Evolutionary conservation across 2,329 filamentous ascomycete species (phyloP).

Genomic region (Penicillium frequentans): DNA sequence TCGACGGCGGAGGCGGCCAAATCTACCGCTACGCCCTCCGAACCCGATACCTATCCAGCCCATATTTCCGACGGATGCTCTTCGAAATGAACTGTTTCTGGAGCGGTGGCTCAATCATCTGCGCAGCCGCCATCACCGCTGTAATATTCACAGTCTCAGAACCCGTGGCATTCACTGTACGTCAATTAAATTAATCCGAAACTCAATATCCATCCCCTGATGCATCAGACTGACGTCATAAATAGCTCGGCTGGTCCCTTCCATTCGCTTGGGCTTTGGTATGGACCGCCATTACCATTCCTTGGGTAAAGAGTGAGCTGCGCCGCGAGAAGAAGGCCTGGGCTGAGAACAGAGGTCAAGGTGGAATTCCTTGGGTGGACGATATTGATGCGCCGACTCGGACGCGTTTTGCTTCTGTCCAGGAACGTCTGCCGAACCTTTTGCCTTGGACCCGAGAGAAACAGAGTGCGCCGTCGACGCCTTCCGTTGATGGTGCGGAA

Average conservation of each 20-base stretch:
- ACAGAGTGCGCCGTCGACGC: conserved; percentile 21
- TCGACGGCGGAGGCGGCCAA: conserved; percentile 62
- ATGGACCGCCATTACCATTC: conserved; percentile 48
- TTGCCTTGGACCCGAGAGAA: conserved; percentile 32
- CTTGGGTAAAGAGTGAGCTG: conserved; percentile 48
- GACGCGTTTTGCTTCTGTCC: conserved; percentile 40
- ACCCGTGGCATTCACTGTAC: conserved; percentile 50
- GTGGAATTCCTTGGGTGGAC: conserved; percentile 39
- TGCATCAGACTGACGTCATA: conserved; percentile 6
- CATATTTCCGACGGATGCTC: conserved; percentile 55
- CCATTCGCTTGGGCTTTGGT: conserved; percentile 45
- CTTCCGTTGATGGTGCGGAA: conserved; percentile 16
- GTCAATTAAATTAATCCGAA: conserved; percentile 1
- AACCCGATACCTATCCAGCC: conserved; percentile 55
- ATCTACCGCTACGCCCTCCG: conserved; percentile 53
- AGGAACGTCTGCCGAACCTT: conserved; percentile 28
- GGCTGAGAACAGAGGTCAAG: conserved; percentile 34
- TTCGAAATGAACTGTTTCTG: conserved; percentile 58
- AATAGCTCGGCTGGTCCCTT: conserved; percentile 43
- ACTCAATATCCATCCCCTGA: neutral
- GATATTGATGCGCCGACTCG: conserved; percentile 37
- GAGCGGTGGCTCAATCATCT: conserved; percentile 53
- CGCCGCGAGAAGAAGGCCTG: conserved; percentile 46
- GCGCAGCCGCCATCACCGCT: conserved; percentile 48
- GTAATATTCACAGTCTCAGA: conserved; percentile 51